Conservation (phyloP, 1,284 basidiomycete genomes). For the Cutaneotrichosporon cavernicola region DNA sequence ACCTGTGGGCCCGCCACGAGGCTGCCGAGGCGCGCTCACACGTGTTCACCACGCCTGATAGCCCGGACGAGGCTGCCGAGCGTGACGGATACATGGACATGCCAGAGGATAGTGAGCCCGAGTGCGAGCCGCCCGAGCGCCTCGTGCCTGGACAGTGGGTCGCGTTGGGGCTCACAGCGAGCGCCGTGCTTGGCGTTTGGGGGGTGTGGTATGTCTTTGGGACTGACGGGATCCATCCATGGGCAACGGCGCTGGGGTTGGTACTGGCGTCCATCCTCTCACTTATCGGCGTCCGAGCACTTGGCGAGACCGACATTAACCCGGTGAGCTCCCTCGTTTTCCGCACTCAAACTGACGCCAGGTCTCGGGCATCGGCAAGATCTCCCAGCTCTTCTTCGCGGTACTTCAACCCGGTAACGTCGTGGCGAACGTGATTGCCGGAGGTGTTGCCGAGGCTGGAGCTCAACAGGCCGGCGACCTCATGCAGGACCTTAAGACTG, state of each 20-base stretch:
- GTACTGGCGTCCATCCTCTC: slow-evolving; percentile 78
- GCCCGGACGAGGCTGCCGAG: slow-evolving; percentile 27
- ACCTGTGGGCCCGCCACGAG: slow-evolving; percentile 40
- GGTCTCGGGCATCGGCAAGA: slow-evolving; percentile 88
- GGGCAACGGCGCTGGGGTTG: slow-evolving; percentile 86
- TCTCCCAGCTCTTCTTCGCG: slow-evolving; percentile 90
- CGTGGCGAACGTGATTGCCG: slow-evolving; percentile 93
- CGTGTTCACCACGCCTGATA: slow-evolving; percentile 11
- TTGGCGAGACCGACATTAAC: slow-evolving; percentile 91
- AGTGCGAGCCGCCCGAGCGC: slow-evolving; percentile 73
- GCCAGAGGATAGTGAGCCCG: slow-evolving; percentile 58
- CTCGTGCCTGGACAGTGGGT: slow-evolving; percentile 82
- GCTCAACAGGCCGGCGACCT: slow-evolving; percentile 96
- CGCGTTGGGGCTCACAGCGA: slow-evolving; percentile 63
- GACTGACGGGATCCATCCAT: slow-evolving; percentile 82
- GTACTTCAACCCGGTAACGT: slow-evolving; percentile 91
- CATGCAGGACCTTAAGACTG: slow-evolving; percentile 98
- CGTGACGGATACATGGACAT: slow-evolving; percentile 43
- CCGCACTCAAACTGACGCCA: slow-evolving; percentile 12
- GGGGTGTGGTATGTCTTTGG: slow-evolving; percentile 88
- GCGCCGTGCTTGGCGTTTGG: slow-evolving; percentile 68
- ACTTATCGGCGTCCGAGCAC: slow-evolving; percentile 82
- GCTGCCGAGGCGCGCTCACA: slow-evolving; percentile 28
- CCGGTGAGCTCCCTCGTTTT: slow-evolving; percentile 57
- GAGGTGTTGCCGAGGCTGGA: slow-evolving; percentile 92